Percentiles rank a stretch among this genome's conserved stretches.
These are phyloP conservation scores for Quillaja saponaria DNA, from an alignment of 306 rosid species.

Conservation along the genomic window DNA sequence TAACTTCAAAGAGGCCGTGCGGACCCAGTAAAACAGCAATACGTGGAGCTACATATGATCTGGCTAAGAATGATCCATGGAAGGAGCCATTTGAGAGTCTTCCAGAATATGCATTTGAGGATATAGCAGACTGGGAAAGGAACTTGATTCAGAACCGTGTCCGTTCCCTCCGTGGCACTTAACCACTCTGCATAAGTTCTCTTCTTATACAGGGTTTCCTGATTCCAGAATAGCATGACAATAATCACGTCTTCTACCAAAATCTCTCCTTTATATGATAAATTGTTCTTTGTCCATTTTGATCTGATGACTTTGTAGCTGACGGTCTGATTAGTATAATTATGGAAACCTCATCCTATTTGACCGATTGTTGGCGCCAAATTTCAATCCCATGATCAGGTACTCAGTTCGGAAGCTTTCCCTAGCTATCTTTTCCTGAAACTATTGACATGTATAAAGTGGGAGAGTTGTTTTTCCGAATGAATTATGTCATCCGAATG, in stretches of 20 bases:
- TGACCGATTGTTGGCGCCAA: no score
- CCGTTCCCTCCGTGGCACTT: constrained; percentile 71
- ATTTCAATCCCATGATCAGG: no score
- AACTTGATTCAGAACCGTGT: constrained; percentile 64
- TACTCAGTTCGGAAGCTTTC: not conserved
- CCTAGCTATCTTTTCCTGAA: no score
- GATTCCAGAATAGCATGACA: no score
- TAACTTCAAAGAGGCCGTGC: constrained; percentile 83
- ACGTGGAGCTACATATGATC: constrained; percentile 76
- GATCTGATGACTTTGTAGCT: not conserved
- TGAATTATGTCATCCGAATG: constrained; percentile 18
- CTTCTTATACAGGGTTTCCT: no score
- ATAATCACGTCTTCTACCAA: not conserved
- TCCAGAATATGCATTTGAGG: constrained; percentile 78
- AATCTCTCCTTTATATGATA: no score
- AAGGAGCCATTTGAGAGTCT: constrained; percentile 91
- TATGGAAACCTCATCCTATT: no score
- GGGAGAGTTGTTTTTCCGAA: not conserved
- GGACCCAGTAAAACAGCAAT: constrained; percentile 87
- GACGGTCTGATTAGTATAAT: not conserved
- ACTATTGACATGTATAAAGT: no score
- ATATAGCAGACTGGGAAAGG: constrained; percentile 87
- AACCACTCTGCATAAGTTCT: constrained; percentile 35
- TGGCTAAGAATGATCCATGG: constrained; percentile 78
- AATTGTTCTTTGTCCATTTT: not conserved